Base-by-base conservation (phyloP, 192 early-diverging fungal species). In the Coemansia sp. region DNA sequence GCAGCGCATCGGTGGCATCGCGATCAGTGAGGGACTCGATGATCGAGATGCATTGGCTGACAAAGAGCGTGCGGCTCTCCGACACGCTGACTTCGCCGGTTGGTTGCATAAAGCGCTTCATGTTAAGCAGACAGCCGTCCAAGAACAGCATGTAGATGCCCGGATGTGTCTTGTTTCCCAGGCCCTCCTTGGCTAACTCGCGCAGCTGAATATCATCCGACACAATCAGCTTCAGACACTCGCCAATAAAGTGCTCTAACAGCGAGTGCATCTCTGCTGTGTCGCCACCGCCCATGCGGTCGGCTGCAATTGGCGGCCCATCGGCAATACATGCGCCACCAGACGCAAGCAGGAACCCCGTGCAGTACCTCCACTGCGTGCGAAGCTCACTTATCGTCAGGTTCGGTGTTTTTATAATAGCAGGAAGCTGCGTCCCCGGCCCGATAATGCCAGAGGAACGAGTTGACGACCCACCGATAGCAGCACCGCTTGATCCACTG, bases 301-400 rank as follows among this genome's bases (percentile, higher is more conserved):
- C 74, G 5, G 63, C 51, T 13, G 71, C 61, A n/a, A 50, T 39
- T 32, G 32, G 32, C 8, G 69, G 67, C 10, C 70, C 61, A 41
- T 84, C 81, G 5, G 74, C 45, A 42, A 79, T 78, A 45, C 81
- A 84, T 1, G 77, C 77, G 46, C 77, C 76, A 19, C 77, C 76
- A 12, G 77, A 70, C 16, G 81, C 76, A 42, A 84, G 81, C 60
- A 84, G 46, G 68, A 84, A 84, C 1, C 81, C 81, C 0, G 81
- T 84, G 67, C 77, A 79, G 81, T 76, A 79, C 54, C 76, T 72
- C 81, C 81, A 84, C 72, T 83, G 80, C 58, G 75, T 75, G 44
- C 80, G 75, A 6, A 83, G 72, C 67, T 83, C 80, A 55, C 69
- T 83, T 14, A 69, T 70, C 1, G 75, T 75, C 42, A 77, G 60